A percentile compares a stretch with the other conserved stretches of the same genome.
phyloP scores from a whole-genome alignment of 345 rosid genomes.

The Laguncularia racemosa region DNA sequence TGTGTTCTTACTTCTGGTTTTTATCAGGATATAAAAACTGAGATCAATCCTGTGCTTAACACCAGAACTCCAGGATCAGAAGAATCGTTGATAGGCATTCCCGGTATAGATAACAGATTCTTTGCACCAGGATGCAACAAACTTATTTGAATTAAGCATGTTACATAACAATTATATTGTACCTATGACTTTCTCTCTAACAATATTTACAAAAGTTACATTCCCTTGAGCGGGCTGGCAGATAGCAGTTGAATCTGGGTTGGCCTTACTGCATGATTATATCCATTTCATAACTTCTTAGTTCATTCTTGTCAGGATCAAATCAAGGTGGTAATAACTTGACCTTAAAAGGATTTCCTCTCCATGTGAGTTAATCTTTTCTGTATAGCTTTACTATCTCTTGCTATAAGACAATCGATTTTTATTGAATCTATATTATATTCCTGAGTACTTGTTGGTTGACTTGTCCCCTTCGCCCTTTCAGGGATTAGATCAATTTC shows the following conservation, averaged over 20 bases:
- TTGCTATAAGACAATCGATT: background rate
- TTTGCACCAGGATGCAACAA: slow-evolving; percentile 8
- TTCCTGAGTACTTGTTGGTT: slow-evolving; percentile 6
- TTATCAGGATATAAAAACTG: slow-evolving; percentile 81
- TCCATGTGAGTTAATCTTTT: slow-evolving; percentile 47
- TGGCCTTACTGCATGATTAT: no score
- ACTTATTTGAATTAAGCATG: background rate
- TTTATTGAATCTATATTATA: background rate
- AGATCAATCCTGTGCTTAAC: slow-evolving; percentile 77
- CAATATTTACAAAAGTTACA: no score
- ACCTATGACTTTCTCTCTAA: no score
- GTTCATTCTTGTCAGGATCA: slow-evolving; percentile 53
- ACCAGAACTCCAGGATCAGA: slow-evolving; percentile 86
- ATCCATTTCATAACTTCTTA: background rate
- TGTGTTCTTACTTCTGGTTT: slow-evolving; percentile 22
- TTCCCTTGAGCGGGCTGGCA: no score
- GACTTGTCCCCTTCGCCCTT: slow-evolving; percentile 10
- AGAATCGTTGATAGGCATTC: slow-evolving; percentile 86
- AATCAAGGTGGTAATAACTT: slow-evolving; percentile 82
- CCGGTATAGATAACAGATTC: slow-evolving; percentile 33
- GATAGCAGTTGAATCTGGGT: no score
- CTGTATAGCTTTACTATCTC: background rate
- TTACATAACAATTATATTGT: no score
- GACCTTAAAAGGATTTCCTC: slow-evolving; percentile 95
- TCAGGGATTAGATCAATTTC: slow-evolving; percentile 71